Conservation (phyloP, 2,329 filamentous ascomycete species). For the Fusarium sp. region DNA sequence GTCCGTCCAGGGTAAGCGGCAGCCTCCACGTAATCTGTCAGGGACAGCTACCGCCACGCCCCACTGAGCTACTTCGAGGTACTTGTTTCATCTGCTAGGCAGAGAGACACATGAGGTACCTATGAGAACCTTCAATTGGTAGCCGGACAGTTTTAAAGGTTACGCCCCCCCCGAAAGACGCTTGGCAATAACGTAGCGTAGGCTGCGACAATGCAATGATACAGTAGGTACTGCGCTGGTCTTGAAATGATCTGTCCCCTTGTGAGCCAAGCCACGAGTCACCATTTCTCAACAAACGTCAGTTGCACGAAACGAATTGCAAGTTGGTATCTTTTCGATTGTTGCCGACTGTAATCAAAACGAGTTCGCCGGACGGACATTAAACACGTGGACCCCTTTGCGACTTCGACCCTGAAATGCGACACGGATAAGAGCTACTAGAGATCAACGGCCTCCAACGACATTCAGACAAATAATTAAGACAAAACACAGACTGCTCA, state of each 20-base stretch:
- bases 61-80: conserved; percentile 3
- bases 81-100: not conserved
- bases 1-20: conserved; percentile 20
- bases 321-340: not conserved
- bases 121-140: not conserved
- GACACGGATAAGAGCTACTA: conserved; percentile 30
- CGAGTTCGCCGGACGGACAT: conserved; percentile 39
- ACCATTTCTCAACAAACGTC: conserved; percentile 19
- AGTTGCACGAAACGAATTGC: conserved; percentile 5
- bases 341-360: not conserved
- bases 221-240: conserved; percentile 23
- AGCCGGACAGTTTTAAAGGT: conserved; percentile 13
- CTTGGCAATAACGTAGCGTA: conserved; percentile 19
- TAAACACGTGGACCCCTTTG: conserved; percentile 35
- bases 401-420: conserved; percentile 36
- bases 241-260: conserved; percentile 41
- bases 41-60: conserved; percentile 19
- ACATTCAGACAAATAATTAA: conserved; percentile 11
- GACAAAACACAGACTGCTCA: not conserved
- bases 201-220: conserved; percentile 38
- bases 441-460: conserved; percentile 24
- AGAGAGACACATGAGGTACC: not conserved
- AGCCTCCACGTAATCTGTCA: conserved; percentile 35
- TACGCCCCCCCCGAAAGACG: conserved; percentile 17
- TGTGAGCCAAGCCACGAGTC: conserved; percentile 26